Base-by-base conservation (phyloP, 805 yeast genomes). In the Teunomyces barrocoloradensis region DNA sequence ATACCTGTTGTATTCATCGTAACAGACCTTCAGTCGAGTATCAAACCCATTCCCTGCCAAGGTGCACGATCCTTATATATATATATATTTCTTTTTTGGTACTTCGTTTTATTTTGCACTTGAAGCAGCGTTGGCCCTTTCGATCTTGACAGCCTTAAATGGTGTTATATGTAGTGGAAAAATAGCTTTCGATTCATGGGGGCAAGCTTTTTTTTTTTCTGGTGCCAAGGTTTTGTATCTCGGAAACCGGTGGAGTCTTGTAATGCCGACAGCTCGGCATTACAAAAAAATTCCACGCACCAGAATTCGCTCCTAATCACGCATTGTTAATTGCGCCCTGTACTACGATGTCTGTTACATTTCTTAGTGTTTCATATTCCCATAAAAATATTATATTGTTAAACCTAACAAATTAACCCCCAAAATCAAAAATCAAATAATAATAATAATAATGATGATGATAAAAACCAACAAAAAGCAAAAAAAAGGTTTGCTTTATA, bases 161-260 rank as follows among this genome's bases (percentile, higher is more conserved):
- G 13, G 38, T 20, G 38, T 20, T 18, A 35, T 34, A 20, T 35
- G 23, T 18, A 18, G n/a, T 12, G 17, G 20, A 35, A 35, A 35
- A 18, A 11, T 25, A 25, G 11, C n/a, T 35, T 20, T 35, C 38
- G 23, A 18, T 35, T 18, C 38, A 27, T 35, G 27, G 38, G 38
- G 38, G 27, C 38, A 35, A 20, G 38, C 38, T 35, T 35, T 35
- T 12, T 32, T 20, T 20, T 18, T 21, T 37, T 32, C 13, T 10
- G 6, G 18, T 37, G 40, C 40, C 40, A 37, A 37, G 40, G 40
- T 21, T 37, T 21, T 37, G 18, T 23, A 37, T 37, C 40, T 37
- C 29, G 40, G 38, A 35, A 36, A 23, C 23, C 40, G 40, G 40
- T 21, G 40, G 40, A 23, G 40, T 21, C 29, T 23, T 23, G 27